Conservation (phyloP, 208 protist genomes). For the Histomonas meleagridis region DNA sequence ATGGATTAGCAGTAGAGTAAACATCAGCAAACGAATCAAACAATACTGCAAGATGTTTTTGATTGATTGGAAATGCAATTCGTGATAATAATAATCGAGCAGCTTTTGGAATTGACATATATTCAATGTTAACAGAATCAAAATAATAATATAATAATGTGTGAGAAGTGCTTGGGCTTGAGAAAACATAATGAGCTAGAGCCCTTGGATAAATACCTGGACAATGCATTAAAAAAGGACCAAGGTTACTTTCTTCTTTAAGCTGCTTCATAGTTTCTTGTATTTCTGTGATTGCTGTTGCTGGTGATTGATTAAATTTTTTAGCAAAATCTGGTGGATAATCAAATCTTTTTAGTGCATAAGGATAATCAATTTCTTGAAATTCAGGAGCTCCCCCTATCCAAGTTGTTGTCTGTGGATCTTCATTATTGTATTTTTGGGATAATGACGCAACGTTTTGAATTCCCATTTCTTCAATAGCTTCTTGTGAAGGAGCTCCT, state of each 20-base stretch:
- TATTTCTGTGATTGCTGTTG: not conserved
- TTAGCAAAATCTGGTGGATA: not conserved
- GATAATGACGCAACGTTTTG: no score
- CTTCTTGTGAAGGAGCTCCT: no score
- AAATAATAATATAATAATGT: constrained; percentile 4
- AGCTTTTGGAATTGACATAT: not conserved
- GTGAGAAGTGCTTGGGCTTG: not conserved
- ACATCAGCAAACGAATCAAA: not conserved
- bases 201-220: not conserved
- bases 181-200: not conserved
- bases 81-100: not conserved
- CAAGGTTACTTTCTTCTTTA: not conserved
- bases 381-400: not conserved
- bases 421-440: no score
- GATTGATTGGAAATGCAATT: constrained; percentile 15
- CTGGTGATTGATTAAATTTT: not conserved
- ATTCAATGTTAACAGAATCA: not conserved
- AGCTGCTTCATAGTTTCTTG: not conserved
- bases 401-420: no score
- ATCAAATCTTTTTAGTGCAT: not conserved
- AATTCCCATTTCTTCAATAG: no score
- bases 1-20: not conserved
- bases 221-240: not conserved
- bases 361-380: not conserved
- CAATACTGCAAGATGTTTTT: not conserved